Evolutionary conservation across 2,329 filamentous ascomycete species (phyloP).

Genomic region (Alternaria incomplexa): DNA sequence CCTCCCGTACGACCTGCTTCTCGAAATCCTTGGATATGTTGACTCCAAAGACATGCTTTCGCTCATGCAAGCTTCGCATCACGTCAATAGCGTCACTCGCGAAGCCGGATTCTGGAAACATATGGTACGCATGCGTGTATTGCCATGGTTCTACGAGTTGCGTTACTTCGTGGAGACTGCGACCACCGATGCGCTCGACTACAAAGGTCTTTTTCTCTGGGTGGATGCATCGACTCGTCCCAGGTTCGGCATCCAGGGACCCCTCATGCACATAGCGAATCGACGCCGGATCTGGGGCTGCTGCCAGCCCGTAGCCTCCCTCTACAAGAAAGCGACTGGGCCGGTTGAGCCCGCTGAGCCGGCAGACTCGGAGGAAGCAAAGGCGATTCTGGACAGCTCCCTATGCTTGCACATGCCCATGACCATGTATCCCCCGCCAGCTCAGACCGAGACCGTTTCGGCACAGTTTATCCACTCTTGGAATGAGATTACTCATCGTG

Average conservation of each 20-base stretch:
- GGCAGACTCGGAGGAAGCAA: conserved; percentile 5
- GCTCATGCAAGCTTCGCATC: conserved; percentile 19
- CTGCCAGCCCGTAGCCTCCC: conserved; percentile 7
- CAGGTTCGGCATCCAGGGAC: conserved; percentile 22
- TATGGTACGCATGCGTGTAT: conserved; percentile 16
- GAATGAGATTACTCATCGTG: conserved; percentile 8
- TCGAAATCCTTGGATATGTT: conserved; percentile 10
- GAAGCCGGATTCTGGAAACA: conserved; percentile 18
- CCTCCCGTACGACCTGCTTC: conserved; percentile 21
- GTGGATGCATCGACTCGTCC: conserved; percentile 22
- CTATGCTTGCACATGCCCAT: conserved; percentile 9
- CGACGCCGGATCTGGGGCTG: conserved; percentile 39
- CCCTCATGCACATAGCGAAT: conserved; percentile 41
- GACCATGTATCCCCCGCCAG: conserved; percentile 12
- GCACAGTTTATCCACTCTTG: conserved; percentile 20
- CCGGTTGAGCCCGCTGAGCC: background rate
- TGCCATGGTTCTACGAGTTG: conserved; percentile 24
- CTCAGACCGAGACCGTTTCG: background rate
- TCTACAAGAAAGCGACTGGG: conserved; percentile 1
- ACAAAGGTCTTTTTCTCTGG: conserved; percentile 30
- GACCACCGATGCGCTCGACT: conserved; percentile 14
- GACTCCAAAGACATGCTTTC: conserved; percentile 7
- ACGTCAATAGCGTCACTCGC: conserved; percentile 11
- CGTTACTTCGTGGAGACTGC: background rate
- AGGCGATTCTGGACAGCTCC: conserved; percentile 7